Conservation (phyloP, 495 filamentous ascomycete species). For the Hypoxylon fuscum region DNA sequence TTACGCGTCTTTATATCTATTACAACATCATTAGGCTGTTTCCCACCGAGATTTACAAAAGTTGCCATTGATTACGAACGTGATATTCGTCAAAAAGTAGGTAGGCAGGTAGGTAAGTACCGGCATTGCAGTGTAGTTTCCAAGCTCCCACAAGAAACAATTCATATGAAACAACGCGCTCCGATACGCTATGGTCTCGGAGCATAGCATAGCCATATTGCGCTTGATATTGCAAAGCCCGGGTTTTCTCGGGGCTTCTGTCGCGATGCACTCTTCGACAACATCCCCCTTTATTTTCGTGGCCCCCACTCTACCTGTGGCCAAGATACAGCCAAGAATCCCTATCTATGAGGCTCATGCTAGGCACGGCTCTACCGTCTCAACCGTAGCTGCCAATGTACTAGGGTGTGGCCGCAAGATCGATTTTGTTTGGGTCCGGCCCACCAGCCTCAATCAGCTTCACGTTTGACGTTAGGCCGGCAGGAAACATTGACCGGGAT, state of each 20-base stretch:
- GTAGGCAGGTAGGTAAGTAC: neutral
- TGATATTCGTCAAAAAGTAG: neutral
- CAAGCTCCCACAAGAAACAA: conserved; percentile 2
- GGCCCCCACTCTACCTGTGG: conserved; percentile 24
- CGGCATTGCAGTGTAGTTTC: neutral
- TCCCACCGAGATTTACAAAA: neutral
- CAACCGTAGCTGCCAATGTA: conserved; percentile 1
- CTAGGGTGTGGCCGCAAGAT: conserved; percentile 21
- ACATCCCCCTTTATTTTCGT: conserved; percentile 16
- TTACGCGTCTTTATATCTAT: conserved; percentile 16
- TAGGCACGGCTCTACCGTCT: conserved; percentile 5
- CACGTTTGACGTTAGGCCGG: conserved; percentile 38
- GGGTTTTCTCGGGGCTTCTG: conserved; percentile 22
- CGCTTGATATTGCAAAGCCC: neutral
- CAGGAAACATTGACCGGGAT: conserved; percentile 25
- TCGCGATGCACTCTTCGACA: neutral
- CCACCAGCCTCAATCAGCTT: conserved; percentile 41
- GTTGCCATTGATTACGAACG: neutral
- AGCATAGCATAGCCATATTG: neutral
- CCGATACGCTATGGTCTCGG: conserved; percentile 25
- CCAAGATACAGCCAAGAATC: conserved; percentile 32
- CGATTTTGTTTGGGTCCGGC: conserved; percentile 20
- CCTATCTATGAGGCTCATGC: conserved; percentile 41
- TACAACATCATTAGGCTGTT: neutral
- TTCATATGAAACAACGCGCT: conserved; percentile 18